Evolutionary conservation across 768 basidiomycete genomes (phyloP).

Genomic region (Phanerochaete sordida): DNA sequence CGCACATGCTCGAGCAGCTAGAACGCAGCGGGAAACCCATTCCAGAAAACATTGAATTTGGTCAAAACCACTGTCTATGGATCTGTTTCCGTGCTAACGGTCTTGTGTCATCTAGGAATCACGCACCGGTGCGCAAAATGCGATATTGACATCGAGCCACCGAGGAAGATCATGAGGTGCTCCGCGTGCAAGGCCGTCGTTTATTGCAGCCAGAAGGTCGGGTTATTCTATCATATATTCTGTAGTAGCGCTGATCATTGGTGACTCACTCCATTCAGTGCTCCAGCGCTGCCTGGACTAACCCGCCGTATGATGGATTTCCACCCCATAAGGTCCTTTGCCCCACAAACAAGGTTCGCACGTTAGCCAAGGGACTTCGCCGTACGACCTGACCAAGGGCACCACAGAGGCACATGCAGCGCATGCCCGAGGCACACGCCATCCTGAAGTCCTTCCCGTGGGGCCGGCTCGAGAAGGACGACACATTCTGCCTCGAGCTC

Average conservation of each 20-base stretch:
- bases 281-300: neutral
- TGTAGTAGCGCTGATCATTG: too few relatives aligned
- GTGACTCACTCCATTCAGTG: neutral
- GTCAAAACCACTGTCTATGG: neutral
- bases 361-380: neutral
- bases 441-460: constrained; percentile 38
- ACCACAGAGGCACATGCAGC: constrained; percentile 37
- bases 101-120: neutral
- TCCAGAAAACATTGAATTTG: neutral
- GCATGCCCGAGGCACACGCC: constrained; percentile 28
- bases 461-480: constrained; percentile 40
- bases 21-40: neutral
- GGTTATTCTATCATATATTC: neutral
- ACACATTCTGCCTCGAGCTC: constrained; percentile 32
- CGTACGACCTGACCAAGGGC: too few relatives aligned
- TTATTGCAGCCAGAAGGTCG: neutral
- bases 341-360: neutral
- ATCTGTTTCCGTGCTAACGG: neutral
- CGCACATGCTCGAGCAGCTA: neutral
- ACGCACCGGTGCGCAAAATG: neutral
- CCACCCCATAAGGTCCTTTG: neutral
- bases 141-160: neutral
- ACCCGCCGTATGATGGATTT: neutral
- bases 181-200: constrained; percentile 7
- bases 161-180: constrained; percentile 3